Evolutionary conservation across 2,329 filamentous ascomycete genomes (phyloP).

Genomic region (Fusarium lateritium): DNA sequence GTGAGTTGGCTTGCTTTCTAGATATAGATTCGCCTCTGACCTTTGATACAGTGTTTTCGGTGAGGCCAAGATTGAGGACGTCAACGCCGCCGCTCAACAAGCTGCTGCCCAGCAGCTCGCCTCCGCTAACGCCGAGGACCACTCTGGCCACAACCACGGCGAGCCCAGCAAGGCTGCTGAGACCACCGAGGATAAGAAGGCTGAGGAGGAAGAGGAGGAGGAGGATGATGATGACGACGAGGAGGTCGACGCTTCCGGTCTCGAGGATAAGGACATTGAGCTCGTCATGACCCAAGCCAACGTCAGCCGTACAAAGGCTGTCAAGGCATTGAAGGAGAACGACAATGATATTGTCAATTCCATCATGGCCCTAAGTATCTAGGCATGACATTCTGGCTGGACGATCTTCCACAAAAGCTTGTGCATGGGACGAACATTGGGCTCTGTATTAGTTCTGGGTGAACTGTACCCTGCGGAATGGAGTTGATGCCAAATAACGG

Average conservation of each 20-base stretch:
- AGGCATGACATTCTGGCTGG: conserved; percentile 50
- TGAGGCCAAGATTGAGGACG: conserved; percentile 99
- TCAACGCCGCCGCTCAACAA: conserved; percentile 98
- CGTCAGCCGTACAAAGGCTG: conserved; percentile 97
- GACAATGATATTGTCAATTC: conserved; percentile 99
- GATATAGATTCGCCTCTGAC: neutral
- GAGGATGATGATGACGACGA: conserved; percentile 94
- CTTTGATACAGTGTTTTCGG: conserved; percentile 86
- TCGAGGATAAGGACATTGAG: conserved; percentile 99
- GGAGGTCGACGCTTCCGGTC: conserved; percentile 93
- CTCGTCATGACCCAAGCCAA: conserved; percentile 98
- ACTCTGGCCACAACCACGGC: conserved; percentile 80
- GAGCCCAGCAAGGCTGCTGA: conserved; percentile 75
- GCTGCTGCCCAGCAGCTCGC: conserved; percentile 96
- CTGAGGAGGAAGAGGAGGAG: conserved; percentile 85
- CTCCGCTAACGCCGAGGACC: conserved; percentile 74
- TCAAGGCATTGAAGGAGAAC: conserved; percentile 99
- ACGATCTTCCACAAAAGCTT: conserved; percentile 46
- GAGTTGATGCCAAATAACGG: conserved; percentile 50
- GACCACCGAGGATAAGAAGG: conserved; percentile 78
- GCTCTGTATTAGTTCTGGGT: conserved; percentile 52
- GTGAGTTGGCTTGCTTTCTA: conserved; percentile 69
- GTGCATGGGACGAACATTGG: conserved; percentile 47
- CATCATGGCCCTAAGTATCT: conserved; percentile 98
- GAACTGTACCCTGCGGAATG: conserved; percentile 45